Base-by-base conservation (phyloP, 2,329 filamentous ascomycete species). In the Sporothrix phasma region DNA sequence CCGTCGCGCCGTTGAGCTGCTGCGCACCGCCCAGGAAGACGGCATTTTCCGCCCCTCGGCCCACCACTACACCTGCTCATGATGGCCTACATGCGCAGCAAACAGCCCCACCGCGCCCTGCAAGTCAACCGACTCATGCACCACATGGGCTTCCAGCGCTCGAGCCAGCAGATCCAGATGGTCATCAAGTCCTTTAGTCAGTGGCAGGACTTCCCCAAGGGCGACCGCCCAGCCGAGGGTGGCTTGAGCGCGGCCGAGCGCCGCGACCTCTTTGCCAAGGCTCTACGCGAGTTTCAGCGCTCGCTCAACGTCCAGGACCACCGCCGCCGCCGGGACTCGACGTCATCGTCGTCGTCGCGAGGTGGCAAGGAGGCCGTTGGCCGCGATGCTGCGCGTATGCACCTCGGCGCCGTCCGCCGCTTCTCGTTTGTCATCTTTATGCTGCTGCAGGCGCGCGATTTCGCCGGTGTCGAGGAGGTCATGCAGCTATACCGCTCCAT, bases 41-140 rank as follows among this genome's bases (percentile, higher is more conserved):
- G 73, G 73, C 3, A 68, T 79, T 6, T 81, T 84, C 65, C 70
- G 76, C 17, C 77, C 82, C 2, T 76, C 74, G 0, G 69, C 76
- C 1, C 75, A 79, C 22, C 82, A 85, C 69, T 84, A 80, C 69
- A 72, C 79, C 76, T 80, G 29, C 77, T 85, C 61, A 82, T 84
- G 78, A 74, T 77, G 17, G 79, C 78, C 22, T 80, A 81, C 65
- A 73, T 82, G 51, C 75, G 76, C 24, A 78, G 72, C 5, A 74
- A 76, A 5, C 77, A 84, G 65, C 74, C 76, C 3, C 68, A 69
- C n/a, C 68, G 78, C 37, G 77, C 79, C 2, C 72, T 76, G 49
- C 72, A 73, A 22, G 74, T 82, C 41, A 73, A 77, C 66, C 68
- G 72, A 15, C 71, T 80, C 54, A 78, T 84, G 74, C 69, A 75